Evolutionary conservation across 2,329 filamentous ascomycete species (phyloP).

Genomic region (Calonectria hongkongensis): DNA sequence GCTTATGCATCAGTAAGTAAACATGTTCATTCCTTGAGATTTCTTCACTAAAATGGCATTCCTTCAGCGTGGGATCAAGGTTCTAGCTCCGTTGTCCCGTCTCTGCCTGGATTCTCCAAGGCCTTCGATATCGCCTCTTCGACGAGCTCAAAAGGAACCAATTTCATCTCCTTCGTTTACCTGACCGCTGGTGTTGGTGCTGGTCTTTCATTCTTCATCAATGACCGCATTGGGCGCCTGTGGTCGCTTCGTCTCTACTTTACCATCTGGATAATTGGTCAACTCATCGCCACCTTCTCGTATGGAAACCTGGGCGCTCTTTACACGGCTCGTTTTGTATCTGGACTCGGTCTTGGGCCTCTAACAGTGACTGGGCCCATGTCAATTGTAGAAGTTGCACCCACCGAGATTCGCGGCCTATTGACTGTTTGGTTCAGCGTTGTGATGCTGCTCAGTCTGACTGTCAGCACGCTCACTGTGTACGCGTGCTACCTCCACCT

Average conservation of each 20-base stretch:
- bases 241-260: constrained; percentile 64
- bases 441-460: constrained; percentile 59
- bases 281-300: constrained; percentile 58
- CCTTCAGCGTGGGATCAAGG: constrained; percentile 45
- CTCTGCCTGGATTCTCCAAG: constrained; percentile 43
- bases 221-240: constrained; percentile 60
- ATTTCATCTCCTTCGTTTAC: constrained; percentile 46
- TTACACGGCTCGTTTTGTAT: constrained; percentile 61
- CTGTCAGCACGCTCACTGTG: constrained; percentile 57
- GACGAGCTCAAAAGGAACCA: constrained; percentile 41
- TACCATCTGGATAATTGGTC: constrained; percentile 58
- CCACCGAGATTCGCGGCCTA: constrained; percentile 62
- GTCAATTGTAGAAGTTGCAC: constrained; percentile 63
- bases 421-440: constrained; percentile 62
- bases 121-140: constrained; percentile 41
- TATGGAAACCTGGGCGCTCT: constrained; percentile 54
- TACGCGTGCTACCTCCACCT: constrained; percentile 56
- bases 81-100: constrained; percentile 45
- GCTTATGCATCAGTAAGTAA: constrained; percentile 43
- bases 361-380: constrained; percentile 62
- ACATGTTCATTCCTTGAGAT: neutral
- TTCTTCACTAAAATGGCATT: neutral
- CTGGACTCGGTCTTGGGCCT: constrained; percentile 62
- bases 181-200: constrained; percentile 40
- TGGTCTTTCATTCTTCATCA: constrained; percentile 26